phyloP scores from a whole-genome alignment of 2,329 filamentous ascomycete genomes.

The Trichoderma sp. region DNA sequence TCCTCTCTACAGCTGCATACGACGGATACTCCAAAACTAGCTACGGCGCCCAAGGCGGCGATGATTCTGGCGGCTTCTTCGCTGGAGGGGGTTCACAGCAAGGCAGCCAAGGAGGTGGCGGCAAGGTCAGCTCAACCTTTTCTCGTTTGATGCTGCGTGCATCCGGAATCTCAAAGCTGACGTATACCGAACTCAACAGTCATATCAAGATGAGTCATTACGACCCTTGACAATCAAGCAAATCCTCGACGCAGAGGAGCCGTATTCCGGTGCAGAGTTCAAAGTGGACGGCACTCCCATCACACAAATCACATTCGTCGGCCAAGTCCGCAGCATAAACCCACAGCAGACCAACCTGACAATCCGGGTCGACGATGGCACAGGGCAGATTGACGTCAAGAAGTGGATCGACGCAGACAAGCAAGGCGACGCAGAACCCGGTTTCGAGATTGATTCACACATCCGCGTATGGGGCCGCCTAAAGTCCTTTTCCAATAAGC shows the following conservation, averaged over 20 bases:
- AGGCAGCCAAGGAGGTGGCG: constrained; percentile 56
- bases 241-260: constrained; percentile 78
- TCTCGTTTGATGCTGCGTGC: background rate
- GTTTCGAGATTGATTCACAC: constrained; percentile 74
- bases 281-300: constrained; percentile 77
- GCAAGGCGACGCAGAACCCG: constrained; percentile 50
- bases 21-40: constrained; percentile 50
- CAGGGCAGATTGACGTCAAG: constrained; percentile 88
- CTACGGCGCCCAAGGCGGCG: constrained; percentile 60
- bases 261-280: constrained; percentile 74
- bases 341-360: constrained; percentile 89
- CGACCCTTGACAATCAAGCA: constrained; percentile 96
- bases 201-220: constrained; percentile 80
- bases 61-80: constrained; percentile 66
- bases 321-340: constrained; percentile 85
- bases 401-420: constrained; percentile 76
- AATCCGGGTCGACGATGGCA: constrained; percentile 94
- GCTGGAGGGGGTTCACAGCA: constrained; percentile 60
- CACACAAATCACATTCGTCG: constrained; percentile 78
- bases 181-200: constrained; percentile 41
- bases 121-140: constrained; percentile 44
- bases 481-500: constrained; percentile 82
- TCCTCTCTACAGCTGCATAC: constrained; percentile 51
- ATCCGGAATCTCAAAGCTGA: background rate
- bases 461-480: constrained; percentile 85